Conservation (phyloP, 495 filamentous ascomycete genomes). For the Aspergillus egyptiacus region DNA sequence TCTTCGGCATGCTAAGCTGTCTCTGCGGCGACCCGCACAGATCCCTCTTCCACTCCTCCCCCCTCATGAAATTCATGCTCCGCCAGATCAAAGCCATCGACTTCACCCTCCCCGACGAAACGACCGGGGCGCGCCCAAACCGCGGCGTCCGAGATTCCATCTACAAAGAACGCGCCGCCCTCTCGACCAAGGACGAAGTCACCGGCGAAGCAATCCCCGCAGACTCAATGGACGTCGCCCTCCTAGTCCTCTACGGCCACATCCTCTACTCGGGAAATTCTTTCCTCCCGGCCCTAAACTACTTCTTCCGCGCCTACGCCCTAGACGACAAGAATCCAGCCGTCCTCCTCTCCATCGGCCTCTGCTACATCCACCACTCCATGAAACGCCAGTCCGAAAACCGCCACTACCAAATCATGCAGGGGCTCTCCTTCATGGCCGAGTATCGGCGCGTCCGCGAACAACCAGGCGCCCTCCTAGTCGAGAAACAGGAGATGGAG, state of each 20-base stretch:
- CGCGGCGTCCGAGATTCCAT: constrained; percentile 26
- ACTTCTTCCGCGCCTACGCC: constrained; percentile 81
- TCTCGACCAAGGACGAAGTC: constrained; percentile 46
- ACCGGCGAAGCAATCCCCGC: constrained; percentile 44
- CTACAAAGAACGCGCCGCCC: constrained; percentile 42
- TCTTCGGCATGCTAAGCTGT: constrained; percentile 67
- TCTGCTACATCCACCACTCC: constrained; percentile 77
- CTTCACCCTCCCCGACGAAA: constrained; percentile 40
- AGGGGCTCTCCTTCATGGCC: constrained; percentile 75
- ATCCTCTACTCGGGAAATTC: constrained; percentile 73
- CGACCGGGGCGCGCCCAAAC: constrained; percentile 11
- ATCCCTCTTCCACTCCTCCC: constrained; percentile 49
- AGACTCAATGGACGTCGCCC: constrained; percentile 58
- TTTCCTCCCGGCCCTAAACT: constrained; percentile 79
- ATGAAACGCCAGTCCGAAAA: constrained; percentile 87
- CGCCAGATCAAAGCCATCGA: constrained; percentile 91
- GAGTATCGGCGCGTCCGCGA: constrained; percentile 61
- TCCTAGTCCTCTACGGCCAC: constrained; percentile 84
- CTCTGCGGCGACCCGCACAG: constrained; percentile 48
- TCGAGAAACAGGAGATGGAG: constrained; percentile 72
- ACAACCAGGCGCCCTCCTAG: constrained; percentile 29
- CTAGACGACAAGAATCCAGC: constrained; percentile 69
- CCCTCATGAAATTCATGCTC: constrained; percentile 80
- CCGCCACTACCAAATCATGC: constrained; percentile 75
- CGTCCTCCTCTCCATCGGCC: constrained; percentile 61